phyloP scores from a whole-genome alignment of 345 rosid species.

The Trapa bicornis region DNA sequence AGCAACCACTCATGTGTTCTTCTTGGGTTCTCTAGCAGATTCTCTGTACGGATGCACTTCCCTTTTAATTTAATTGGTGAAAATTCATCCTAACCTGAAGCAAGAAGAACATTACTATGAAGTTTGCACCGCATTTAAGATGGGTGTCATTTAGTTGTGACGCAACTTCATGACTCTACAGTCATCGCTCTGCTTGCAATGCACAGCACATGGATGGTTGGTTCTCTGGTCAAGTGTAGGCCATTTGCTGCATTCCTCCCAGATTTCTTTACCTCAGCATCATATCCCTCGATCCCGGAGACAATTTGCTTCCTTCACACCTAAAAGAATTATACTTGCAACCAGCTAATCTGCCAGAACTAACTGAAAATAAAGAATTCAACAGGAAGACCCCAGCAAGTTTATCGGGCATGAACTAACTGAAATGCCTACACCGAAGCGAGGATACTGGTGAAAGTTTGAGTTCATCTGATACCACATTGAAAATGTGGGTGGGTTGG shows the following conservation, averaged over 20 bases:
- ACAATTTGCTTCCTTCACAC: constrained; percentile 77
- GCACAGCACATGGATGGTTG: constrained; percentile 44
- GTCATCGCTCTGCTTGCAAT: constrained; percentile 82
- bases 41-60: constrained; percentile 66
- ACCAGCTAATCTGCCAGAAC: neutral
- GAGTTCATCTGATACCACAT: neutral
- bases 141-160: neutral
- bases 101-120: neutral
- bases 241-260: constrained; percentile 79
- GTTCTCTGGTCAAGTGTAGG: constrained; percentile 61
- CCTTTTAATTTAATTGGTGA: constrained; percentile 57
- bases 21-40: constrained; percentile 68
- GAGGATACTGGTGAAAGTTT: constrained; percentile 21
- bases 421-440: constrained; percentile 98
- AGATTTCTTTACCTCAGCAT: constrained; percentile 51
- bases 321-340: constrained; percentile 20
- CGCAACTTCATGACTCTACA: neutral
- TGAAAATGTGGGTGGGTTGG: neutral
- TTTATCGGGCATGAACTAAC: constrained; percentile 22
- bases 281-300: constrained; percentile 84
- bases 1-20: constrained; percentile 59
- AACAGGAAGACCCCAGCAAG: too few species aligned
- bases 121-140: neutral
- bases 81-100: constrained; percentile 56
- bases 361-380: too few species aligned